These are phyloP conservation scores for Viola odorata DNA, from an alignment of 345 rosid genomes.

Conservation along the genomic window DNA sequence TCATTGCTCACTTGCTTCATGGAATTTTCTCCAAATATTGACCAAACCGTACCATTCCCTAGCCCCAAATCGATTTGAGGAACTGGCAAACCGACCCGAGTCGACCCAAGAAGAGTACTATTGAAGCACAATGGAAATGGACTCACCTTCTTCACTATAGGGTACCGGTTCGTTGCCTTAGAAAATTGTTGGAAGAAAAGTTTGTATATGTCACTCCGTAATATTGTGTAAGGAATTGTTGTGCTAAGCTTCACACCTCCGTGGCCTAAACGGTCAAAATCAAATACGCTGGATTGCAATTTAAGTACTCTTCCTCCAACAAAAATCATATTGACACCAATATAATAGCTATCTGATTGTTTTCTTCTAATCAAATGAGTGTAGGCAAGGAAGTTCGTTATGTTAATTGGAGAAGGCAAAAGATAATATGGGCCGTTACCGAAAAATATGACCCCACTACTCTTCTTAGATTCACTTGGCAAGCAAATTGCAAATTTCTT, in stretches of 20 bases:
- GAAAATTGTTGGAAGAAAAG: background rate
- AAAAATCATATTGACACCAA: background rate
- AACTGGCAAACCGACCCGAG: background rate
- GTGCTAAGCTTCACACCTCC: background rate
- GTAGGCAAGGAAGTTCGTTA: background rate
- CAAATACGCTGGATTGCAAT: background rate
- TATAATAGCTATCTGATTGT: background rate
- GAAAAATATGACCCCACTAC: background rate
- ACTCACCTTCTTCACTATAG: background rate
- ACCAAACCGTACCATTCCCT: background rate
- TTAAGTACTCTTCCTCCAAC: background rate
- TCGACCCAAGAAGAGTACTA: background rate
- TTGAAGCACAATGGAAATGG: background rate
- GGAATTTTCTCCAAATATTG: background rate
- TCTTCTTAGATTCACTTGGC: background rate
- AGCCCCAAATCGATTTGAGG: background rate
- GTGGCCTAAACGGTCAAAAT: background rate
- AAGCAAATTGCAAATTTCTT: background rate
- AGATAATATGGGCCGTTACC: background rate
- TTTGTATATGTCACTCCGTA: background rate
- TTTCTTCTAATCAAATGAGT: background rate
- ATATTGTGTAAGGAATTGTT: background rate
- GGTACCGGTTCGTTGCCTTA: background rate
- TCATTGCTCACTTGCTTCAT: background rate
- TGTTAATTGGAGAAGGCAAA: background rate